Evolutionary conservation across 169 alveolate genomes (phyloP).

Genomic region (Plasmodium adleri): DNA sequence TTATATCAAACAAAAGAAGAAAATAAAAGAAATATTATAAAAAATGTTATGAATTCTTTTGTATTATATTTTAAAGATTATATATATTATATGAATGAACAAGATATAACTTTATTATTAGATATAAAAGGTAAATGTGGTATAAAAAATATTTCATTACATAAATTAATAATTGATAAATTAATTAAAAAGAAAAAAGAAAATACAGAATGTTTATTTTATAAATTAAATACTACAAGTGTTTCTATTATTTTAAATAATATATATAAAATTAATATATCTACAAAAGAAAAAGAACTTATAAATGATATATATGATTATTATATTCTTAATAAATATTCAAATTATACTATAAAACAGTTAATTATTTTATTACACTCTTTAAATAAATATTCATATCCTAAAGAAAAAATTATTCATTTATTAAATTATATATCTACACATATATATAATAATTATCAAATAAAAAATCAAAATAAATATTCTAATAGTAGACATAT

Average conservation of each 20-base stretch:
- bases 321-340: conserved; percentile 20
- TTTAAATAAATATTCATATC: conserved; percentile 11
- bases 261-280: conserved; percentile 5
- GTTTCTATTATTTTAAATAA: conserved; percentile 50
- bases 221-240: conserved; percentile 31
- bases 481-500: too few species aligned
- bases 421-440: conserved; percentile 14
- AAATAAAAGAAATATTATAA: neutral
- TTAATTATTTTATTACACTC: conserved; percentile 30
- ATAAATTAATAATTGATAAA: conserved; percentile 8
- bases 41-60: conserved; percentile 14
- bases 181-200: conserved; percentile 4
- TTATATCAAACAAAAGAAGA: conserved; percentile 15
- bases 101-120: conserved; percentile 47
- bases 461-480: too few species aligned
- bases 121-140: conserved; percentile 42
- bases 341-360: conserved; percentile 14
- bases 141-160: conserved; percentile 10
- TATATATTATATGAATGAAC: conserved; percentile 49
- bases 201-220: conserved; percentile 19
- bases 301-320: conserved; percentile 19
- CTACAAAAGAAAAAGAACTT: neutral
- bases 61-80: conserved; percentile 18
- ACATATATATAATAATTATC: neutral
- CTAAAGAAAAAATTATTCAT: conserved; percentile 8